Percentiles rank a stretch among this genome's conserved stretches.
Conservation (phyloP, 108 stramenopile genomes). For the Parmales sp. region DNA sequence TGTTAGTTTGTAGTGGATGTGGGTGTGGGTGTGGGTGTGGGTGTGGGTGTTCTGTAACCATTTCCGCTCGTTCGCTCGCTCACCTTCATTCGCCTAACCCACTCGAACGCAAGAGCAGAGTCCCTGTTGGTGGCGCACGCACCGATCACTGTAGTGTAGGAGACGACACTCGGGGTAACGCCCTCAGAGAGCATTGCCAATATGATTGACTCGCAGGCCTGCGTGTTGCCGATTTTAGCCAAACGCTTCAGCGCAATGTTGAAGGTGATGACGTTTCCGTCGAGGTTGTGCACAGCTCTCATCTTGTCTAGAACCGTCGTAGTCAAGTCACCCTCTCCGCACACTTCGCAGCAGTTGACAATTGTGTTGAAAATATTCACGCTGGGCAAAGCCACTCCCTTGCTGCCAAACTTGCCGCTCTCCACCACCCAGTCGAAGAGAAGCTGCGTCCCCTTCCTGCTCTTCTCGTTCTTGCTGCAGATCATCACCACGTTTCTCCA, state of each 20-base stretch:
- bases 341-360: slow-evolving; percentile 76
- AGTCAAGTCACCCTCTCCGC: slow-evolving; percentile 74
- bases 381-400: slow-evolving; percentile 63
- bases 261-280: slow-evolving; percentile 77
- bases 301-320: slow-evolving; percentile 64
- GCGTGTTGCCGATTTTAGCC: slow-evolving; percentile 57
- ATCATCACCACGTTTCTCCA: slow-evolving; percentile 62
- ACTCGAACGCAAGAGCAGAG: slow-evolving; percentile 50
- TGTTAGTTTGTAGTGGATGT: no score
- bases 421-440: slow-evolving; percentile 67
- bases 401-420: slow-evolving; percentile 30
- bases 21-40: no score
- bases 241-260: slow-evolving; percentile 82
- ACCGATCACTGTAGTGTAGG: slow-evolving; percentile 77
- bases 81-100: slow-evolving; percentile 70
- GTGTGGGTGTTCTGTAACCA: no score
- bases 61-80: no score
- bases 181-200: slow-evolving; percentile 68
- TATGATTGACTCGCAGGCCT: slow-evolving; percentile 69
- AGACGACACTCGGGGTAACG: slow-evolving; percentile 71
- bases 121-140: slow-evolving; percentile 58
- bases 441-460: slow-evolving; percentile 62
- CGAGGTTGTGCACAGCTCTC: slow-evolving; percentile 63
- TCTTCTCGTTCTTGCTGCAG: slow-evolving; percentile 68
- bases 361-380: slow-evolving; percentile 69